Evolutionary conservation across 106 monocot genomes (phyloP), one percentile per base, ranked within the genome.

Genomic region (Dendrobium officinale): DNA sequence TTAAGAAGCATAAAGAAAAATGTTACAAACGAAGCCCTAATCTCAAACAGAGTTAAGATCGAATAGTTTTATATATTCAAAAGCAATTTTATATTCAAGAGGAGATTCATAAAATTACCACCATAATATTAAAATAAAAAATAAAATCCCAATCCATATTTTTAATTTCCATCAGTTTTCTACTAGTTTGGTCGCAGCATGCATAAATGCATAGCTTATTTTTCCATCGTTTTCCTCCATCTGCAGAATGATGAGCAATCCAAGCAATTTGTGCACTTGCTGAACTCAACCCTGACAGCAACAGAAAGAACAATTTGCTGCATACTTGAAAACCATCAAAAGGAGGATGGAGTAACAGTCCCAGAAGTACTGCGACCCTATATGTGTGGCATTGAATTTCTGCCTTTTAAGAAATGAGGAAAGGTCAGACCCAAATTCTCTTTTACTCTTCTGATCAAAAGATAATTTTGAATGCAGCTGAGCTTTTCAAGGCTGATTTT

Each of bases 241-340:
- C 3, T 84, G 82, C 85, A 97, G 97, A 97, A 92, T 86, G 97
- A 97, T 58, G 97, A 97, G 49, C 97, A 97, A 86, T n/a, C 92
- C 43, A 97, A 94, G 85, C 94, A 86, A 84, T 94, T 83, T 81
- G 94, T 97, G 20, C 97, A 97, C 79, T 85, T 97, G 90, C 86
- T 97, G 75, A 97, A 97, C 73, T 97, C 94, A 22, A 97, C 97
- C 0, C 85, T 97, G 24, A 94, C 97, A 8, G 97, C 94, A 72
- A 97, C 97, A 1, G 97, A 94, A 72, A 89, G 97, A 77, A 97
- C 97, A 3, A 86, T 94, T 31, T 97, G 97, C 67, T 91, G 92
- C 42, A 97, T 97, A 72, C 85, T 97, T 18, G 96, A 97, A 82
- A 97, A 89, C 80, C 82, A 89, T 80, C 96, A 97, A 85, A 90